Conservation (phyloP, 306 rosid species). For the Canavalia ensiformis region DNA sequence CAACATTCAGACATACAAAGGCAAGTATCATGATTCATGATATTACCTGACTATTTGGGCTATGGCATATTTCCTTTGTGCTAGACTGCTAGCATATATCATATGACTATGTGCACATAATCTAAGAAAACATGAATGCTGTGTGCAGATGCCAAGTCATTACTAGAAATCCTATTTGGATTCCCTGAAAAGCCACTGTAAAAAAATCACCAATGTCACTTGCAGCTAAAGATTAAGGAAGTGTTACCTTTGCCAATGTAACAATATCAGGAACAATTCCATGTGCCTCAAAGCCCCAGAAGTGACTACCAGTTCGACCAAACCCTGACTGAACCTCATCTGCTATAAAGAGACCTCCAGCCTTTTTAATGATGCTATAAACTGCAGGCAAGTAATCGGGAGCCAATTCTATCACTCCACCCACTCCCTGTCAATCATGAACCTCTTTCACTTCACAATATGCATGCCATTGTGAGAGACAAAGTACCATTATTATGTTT, state of each 20-base stretch:
- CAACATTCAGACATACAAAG: no score
- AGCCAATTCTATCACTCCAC: constrained; percentile 63
- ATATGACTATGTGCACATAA: not conserved
- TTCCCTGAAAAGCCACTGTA: not conserved
- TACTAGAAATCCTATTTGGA: not conserved
- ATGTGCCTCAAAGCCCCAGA: constrained; percentile 69
- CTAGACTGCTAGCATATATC: not conserved
- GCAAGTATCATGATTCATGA: not conserved
- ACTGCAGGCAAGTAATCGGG: constrained; percentile 64
- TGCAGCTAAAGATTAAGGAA: not conserved
- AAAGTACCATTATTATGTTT: not conserved
- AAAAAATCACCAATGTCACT: constrained; percentile 17
- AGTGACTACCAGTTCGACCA: constrained; percentile 60
- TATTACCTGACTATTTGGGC: not conserved
- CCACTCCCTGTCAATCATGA: constrained; percentile 58
- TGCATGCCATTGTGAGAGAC: constrained; percentile 15
- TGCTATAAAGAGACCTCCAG: constrained; percentile 62
- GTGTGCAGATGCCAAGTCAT: constrained; percentile 19
- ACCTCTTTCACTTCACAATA: constrained; percentile 9
- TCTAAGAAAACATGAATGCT: constrained; percentile 13
- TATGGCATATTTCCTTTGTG: not conserved
- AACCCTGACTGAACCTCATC: constrained; percentile 66
- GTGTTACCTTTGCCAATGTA: constrained; percentile 63
- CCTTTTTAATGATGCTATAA: constrained; percentile 54
- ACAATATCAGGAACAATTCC: constrained; percentile 62